Evolutionary conservation across 2,329 filamentous ascomycete genomes (phyloP), one percentile per base, ranked within the genome.

Genomic region (Botrytis deweyae): DNA sequence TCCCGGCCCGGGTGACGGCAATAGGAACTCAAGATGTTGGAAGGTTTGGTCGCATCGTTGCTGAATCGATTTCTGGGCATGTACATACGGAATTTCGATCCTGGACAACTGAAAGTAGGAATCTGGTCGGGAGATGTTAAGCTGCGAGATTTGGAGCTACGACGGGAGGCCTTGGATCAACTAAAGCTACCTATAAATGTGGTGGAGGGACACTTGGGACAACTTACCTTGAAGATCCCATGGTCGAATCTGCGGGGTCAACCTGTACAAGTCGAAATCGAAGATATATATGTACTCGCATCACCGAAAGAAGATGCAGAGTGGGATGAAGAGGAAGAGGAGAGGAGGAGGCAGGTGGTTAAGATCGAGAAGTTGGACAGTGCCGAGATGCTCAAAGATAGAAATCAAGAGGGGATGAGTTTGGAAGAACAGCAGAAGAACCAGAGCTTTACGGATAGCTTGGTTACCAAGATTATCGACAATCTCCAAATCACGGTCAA

Each of bases 11-110:
- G 92, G 90, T 92, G 81, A 94, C 89, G 92, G 88, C 90, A 86
- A 82, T 82, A 83, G 79, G 80, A 83, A 83, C 83, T 85, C 87
- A 87, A 83, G 81, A 99, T 99, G 96, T 90, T 99, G 85, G 96
- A 99, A 88, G 93, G 95, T 79, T 88, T 99, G 79, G 96, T 98
- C 77, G 94, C 96, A 80, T 97, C 95, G 84, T 88, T 99, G 87
- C 91, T 99, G 80, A 99, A 99, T 87, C 93, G 97, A 86, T 98
- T 99, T 85, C 86, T 99, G 89, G 97, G 96, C 88, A 97, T 98
- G 92, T 99, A 99, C 84, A 95, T 99, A 84, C 95, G 97, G 88
- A 98, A 99, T 85, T 99, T 99, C 83, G 96, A 99, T 84, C 94
- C 96, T 72, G 92, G 94, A 80, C 96, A 99, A 86, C 88, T 99